Evolutionary conservation across 371 early-diverging fungal genomes (phyloP).

Genomic region (Zancudomyces culisetae): DNA sequence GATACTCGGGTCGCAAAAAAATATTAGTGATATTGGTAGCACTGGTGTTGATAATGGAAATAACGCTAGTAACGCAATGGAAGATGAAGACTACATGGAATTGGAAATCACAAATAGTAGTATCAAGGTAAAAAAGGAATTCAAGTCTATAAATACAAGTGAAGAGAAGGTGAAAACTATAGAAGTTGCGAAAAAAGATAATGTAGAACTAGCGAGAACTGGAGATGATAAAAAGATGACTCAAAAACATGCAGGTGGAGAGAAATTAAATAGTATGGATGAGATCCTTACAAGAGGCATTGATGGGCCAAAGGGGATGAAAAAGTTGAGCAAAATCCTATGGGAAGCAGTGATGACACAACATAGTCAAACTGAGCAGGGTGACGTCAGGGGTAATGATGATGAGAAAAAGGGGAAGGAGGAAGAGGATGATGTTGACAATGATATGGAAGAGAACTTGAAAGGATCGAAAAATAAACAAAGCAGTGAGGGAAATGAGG

Average conservation of each 20-base stretch:
- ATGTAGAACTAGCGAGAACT: neutral
- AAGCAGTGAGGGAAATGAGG: slow-evolving; percentile 12
- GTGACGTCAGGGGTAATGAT: neutral
- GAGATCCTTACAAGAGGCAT: too few species aligned
- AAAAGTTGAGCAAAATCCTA: neutral
- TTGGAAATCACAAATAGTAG: neutral
- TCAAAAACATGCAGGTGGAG: neutral
- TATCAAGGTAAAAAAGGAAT: neutral
- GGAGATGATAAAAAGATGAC: neutral
- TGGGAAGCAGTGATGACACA: slow-evolving; percentile 3
- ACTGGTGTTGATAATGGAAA: too few species aligned
- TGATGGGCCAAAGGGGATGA: neutral
- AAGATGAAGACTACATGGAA: too few species aligned
- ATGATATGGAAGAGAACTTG: neutral
- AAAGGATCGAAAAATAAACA: slow-evolving; percentile 16
- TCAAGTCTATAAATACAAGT: neutral
- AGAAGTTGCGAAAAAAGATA: neutral
- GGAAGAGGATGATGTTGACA: neutral
- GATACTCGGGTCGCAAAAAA: too few species aligned
- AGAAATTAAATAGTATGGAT: neutral
- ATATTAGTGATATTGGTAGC: too few species aligned
- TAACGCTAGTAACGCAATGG: too few species aligned
- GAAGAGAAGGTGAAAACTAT: too few species aligned
- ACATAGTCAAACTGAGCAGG: neutral
- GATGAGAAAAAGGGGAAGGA: neutral